Conservation (phyloP, 805 yeast species). For the Lachancea nothofagi region DNA sequence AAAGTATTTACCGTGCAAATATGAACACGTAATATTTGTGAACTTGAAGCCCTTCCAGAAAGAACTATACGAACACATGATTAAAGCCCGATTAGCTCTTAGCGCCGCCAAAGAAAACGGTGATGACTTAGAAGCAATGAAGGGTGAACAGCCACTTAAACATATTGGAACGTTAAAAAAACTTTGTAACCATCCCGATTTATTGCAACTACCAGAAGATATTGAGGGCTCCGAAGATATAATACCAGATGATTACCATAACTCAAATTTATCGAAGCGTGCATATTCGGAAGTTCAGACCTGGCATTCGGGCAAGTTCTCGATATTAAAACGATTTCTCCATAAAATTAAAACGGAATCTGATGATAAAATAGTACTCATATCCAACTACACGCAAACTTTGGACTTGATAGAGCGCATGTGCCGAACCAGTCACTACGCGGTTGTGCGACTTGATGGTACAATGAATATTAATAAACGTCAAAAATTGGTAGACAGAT, state of each 20-base stretch:
- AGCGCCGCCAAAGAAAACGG: conserved; percentile 37
- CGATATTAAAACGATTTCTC: conserved; percentile 78
- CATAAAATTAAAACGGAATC: conserved; percentile 72
- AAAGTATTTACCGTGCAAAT: conserved; percentile 90
- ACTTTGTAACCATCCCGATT: conserved; percentile 89
- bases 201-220: conserved; percentile 70
- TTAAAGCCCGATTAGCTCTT: conserved; percentile 72
- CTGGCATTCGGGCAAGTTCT: conserved; percentile 80
- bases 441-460: conserved; percentile 81
- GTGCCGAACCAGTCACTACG: conserved; percentile 73
- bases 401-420: conserved; percentile 81
- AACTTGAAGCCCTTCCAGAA: conserved; percentile 74
- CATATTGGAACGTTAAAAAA: conserved; percentile 88
- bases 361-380: conserved; percentile 89
- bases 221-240: conserved; percentile 48
- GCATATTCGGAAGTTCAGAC: conserved; percentile 50
- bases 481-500: conserved; percentile 84
- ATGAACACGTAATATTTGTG: conserved; percentile 95
- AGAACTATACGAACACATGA: conserved; percentile 62
- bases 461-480: conserved; percentile 88
- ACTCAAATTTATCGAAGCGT: conserved; percentile 15
- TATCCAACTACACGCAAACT: conserved; percentile 93
- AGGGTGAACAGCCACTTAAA: conserved; percentile 62
- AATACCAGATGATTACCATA: conserved; percentile 67
- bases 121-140: not conserved